Evolutionary conservation across 1,284 basidiomycete species (phyloP).

Genomic region (Peniophora sp.): DNA sequence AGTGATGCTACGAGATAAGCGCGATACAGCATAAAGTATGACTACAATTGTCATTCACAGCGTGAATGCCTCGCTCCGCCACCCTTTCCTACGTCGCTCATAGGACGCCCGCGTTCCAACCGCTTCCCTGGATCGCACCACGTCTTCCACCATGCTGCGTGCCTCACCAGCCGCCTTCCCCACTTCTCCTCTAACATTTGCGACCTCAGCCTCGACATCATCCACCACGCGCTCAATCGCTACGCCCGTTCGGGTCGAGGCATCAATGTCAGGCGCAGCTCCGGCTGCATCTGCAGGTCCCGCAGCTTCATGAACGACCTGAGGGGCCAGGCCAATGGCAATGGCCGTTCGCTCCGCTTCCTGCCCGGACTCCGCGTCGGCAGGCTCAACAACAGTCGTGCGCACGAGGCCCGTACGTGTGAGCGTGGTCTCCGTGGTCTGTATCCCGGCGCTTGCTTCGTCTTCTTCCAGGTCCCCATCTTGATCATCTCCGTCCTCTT

Average conservation of each 20-base stretch:
- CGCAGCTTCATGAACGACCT: conserved; percentile 36
- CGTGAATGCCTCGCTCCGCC: conserved; percentile 23
- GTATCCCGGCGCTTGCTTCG: conserved; percentile 7
- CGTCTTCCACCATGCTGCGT: neutral
- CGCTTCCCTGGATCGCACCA: conserved; percentile 8
- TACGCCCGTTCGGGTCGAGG: conserved; percentile 1
- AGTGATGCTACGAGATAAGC: no score
- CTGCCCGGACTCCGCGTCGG: conserved; percentile 14
- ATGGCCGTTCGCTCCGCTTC: conserved; percentile 17
- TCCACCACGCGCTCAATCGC: conserved; percentile 17
- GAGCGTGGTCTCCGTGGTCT: conserved; percentile 17
- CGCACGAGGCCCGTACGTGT: conserved; percentile 11
- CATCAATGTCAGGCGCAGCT: conserved; percentile 8
- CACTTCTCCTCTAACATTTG: conserved; percentile 16
- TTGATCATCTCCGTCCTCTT: conserved; percentile 6
- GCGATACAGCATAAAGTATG: no score
- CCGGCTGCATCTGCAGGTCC: conserved; percentile 25
- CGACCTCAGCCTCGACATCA: conserved; percentile 12
- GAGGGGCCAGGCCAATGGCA: conserved; percentile 35
- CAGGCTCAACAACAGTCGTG: conserved; percentile 16
- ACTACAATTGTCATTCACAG: neutral
- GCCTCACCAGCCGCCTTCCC: conserved; percentile 6
- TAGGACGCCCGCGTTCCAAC: conserved; percentile 4
- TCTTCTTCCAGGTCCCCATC: conserved; percentile 9
- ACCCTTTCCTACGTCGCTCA: conserved; percentile 10